Percentiles rank a stretch among this genome's conserved stretches.
Evolutionary conservation across 2,329 filamentous ascomycete genomes (phyloP).

Genomic region (Bipolaris sorokiniana): DNA sequence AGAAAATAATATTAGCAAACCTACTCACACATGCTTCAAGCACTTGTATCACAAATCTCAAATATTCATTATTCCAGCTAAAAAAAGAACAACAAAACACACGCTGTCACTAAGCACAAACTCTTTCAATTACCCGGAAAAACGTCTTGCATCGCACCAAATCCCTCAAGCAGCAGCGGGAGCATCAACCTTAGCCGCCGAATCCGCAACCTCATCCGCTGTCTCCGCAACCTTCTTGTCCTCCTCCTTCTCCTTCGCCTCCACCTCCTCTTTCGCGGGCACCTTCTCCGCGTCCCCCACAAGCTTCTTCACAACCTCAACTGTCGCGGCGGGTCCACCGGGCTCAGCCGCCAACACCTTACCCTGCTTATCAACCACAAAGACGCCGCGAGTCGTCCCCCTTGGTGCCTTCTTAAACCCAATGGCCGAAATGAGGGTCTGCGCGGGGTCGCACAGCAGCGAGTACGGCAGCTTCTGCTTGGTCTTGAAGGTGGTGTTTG

Average conservation of each 20-base stretch:
- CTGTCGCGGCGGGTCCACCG: conserved; percentile 78
- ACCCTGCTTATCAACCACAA: conserved; percentile 81
- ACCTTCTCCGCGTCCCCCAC: conserved; percentile 48
- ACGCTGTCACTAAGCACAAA: no score
- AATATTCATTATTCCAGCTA: no score
- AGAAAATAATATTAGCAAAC: no score
- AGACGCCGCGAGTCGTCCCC: conserved; percentile 84
- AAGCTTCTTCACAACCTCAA: conserved; percentile 76
- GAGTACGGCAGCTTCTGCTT: conserved; percentile 90
- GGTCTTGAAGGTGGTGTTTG: conserved; percentile 89
- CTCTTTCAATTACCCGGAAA: background rate
- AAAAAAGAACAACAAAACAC: no score
- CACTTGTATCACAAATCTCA: no score
- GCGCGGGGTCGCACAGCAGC: conserved; percentile 80
- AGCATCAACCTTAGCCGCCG: conserved; percentile 47
- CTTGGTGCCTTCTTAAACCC: conserved; percentile 86
- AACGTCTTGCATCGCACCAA: background rate
- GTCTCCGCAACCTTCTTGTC: conserved; percentile 55
- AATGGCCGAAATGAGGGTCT: conserved; percentile 79
- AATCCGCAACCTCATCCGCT: conserved; percentile 25
- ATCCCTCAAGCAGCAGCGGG: conserved; percentile 18
- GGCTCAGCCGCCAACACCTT: conserved; percentile 77
- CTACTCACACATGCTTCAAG: no score
- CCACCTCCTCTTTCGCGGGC: conserved; percentile 28
- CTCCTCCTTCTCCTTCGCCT: conserved; percentile 45